phyloP scores from a whole-genome alignment of 164 flowering plant species.

The Houttuynia cordata region DNA sequence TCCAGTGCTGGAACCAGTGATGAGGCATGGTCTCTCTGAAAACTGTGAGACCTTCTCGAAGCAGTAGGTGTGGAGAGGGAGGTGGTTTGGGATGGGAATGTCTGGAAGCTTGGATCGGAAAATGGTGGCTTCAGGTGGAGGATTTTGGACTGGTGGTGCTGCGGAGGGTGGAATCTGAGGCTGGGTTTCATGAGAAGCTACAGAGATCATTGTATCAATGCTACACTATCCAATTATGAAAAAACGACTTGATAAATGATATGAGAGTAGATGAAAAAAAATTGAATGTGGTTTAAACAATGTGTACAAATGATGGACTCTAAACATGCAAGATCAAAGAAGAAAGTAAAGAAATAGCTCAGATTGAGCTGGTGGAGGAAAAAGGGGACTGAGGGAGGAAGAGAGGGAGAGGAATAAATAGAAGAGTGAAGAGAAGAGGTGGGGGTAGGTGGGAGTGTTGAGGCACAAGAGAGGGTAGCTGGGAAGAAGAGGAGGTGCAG shows the following conservation, averaged over 20 bases:
- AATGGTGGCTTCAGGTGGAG: conserved; percentile 6
- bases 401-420: conserved; percentile 1
- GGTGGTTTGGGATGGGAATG: conserved; percentile 45
- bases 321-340: not conserved
- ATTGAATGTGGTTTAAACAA: too few species aligned
- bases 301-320: too few species aligned
- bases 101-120: conserved; percentile 57
- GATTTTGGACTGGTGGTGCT: not conserved
- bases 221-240: too few species aligned
- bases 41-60: conserved; percentile 29
- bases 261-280: not conserved
- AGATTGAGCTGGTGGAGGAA: too few species aligned
- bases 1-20: conserved; percentile 33
- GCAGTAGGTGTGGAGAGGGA: conserved; percentile 62
- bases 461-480: conserved; percentile 1
- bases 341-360: too few species aligned
- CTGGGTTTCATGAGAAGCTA: conserved; percentile 22
- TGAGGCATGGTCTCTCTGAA: conserved; percentile 39
- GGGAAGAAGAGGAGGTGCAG: conserved; percentile 7
- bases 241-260: too few species aligned
- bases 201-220: conserved; percentile 17
- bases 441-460: conserved; percentile 1
- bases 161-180: conserved; percentile 2
- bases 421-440: not conserved
- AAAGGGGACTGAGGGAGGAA: not conserved